Evolutionary conservation across 2,329 filamentous ascomycete genomes (phyloP), one percentile per base, ranked within the genome.

Genomic region (Spiromastix sp.): DNA sequence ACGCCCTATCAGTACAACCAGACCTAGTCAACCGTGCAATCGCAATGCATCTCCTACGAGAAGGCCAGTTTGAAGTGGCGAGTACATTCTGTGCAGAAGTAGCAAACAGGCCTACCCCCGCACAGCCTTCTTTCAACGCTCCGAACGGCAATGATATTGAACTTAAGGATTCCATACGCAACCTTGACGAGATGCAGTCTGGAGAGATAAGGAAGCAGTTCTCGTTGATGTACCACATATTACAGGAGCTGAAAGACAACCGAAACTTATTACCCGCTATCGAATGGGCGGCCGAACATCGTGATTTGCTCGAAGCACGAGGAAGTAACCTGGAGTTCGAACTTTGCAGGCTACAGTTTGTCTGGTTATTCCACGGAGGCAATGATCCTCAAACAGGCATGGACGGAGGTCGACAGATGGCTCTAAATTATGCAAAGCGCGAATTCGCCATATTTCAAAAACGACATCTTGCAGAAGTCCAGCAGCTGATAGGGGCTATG

Each of bases 271-370:
- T 72, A 0, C 85, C 86, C 0, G 91, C 91, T 1, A 96, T 98
- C 16, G 64, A 74, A 36, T 98, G 91, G 91, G 85, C 91, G 1
- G 69, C 77, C 24, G 54, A 70, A 17, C 81, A 95, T 50, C 79
- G 77, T 39, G 57, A 61, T 4, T 68, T 77, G 17, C 70, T 98
- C 2, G 85, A 94, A 51, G 71, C 74, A 3, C 74, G 85, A 31
- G 89, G 87, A 3, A 94, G 85, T 51, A 94, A 93, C 48, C 73
- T 98, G 2, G 89, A 96, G 55, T 98, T 96, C 44, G 89, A 98
- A 52, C 76, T 98, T 2, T 85, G 80, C 61, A 82, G 85, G 45
- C 68, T 96, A 12, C 85, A 94, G 48, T 98, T 84, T 49, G 73
- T 96, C 21, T 89, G 84, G 73, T 71, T 95, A 1, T 94, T 93